These are phyloP conservation scores for Cyclospora cayetanensis DNA, from an alignment of 169 alveolate genomes.

Conservation along the genomic window DNA sequence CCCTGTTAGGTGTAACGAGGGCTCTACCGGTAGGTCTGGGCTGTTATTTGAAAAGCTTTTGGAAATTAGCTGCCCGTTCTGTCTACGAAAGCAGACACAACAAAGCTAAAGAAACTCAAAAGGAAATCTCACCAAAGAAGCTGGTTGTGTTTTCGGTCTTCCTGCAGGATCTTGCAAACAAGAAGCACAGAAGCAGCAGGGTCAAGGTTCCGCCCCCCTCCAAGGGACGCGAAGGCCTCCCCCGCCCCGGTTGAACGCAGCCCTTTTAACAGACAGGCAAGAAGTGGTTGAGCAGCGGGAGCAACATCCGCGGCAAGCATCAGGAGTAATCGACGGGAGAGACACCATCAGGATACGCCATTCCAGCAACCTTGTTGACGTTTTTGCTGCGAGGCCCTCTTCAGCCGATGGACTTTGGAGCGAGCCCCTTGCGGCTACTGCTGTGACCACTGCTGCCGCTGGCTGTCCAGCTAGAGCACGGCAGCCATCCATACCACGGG, in stretches of 20 bases:
- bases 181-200: no score
- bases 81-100: no score
- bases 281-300: neutral
- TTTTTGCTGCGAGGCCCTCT: neutral
- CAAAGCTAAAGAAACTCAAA: no score
- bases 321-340: neutral
- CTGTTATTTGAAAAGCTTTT: no score
- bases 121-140: no score
- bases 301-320: neutral
- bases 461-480: neutral
- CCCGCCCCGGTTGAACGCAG: neutral
- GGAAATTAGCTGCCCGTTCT: no score
- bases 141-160: no score
- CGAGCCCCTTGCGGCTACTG: neutral
- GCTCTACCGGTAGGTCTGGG: no score
- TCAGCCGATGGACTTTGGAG: neutral
- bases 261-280: neutral
- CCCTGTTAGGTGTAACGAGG: no score
- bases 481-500: no score
- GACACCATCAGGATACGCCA: neutral
- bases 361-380: neutral
- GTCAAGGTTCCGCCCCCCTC: no score
- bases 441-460: slow-evolving; percentile 8
- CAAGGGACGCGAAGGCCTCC: neutral
- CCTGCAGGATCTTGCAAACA: no score